Base-by-base conservation (phyloP, 257 asterid genomes). In the Solanum sejunctum region DNA sequence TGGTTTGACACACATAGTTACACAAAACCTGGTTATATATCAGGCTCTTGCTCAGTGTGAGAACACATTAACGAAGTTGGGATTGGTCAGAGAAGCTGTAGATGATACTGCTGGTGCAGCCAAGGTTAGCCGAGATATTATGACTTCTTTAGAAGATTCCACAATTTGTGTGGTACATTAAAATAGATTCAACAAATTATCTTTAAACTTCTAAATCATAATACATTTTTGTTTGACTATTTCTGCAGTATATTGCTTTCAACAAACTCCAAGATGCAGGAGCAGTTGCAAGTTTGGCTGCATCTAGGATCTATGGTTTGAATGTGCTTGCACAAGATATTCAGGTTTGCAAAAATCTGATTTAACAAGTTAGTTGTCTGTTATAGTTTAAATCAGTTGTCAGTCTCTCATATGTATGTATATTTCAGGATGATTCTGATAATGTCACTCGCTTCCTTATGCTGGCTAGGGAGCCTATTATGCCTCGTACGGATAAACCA, bases 41-140 rank as follows among this genome's bases (percentile, higher is more conserved):
- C 92, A 97, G 99, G 99, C 99, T 86, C 99, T 97, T 87, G 98
- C 99, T 81, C 99, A 97, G 89, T 97, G 99, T 85, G 99, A 97
- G 92, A 90, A 92, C 91, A 97, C 98, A 54, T 89, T 97, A 87
- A 94, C 98, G 75, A 92, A 90, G 89, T 89, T 91, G 82, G 97
- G 98, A 51, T 92, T 97, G 86, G 99, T 95, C 81, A 91, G 98
- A 89, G 99, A 95, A 93, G 98, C 98, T 75, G 99, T 93, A 85
- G 99, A 97, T 88, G 99, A 97, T 87, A 97, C 99, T 84, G 99
- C 99, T 88, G 99, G 99, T 70, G 98, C 99, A 23, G 99, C 99
- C 72, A 92, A 97, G 99, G 99, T 97, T 73, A 52, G 77, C 28
- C 16, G n/a, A 26, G 63, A 72, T 45, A 5, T 52, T 52, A 16